Evolutionary conservation across 2,329 filamentous ascomycete species (phyloP), one percentile per base, ranked within the genome.

Genomic region (Botryotinia calthae): DNA sequence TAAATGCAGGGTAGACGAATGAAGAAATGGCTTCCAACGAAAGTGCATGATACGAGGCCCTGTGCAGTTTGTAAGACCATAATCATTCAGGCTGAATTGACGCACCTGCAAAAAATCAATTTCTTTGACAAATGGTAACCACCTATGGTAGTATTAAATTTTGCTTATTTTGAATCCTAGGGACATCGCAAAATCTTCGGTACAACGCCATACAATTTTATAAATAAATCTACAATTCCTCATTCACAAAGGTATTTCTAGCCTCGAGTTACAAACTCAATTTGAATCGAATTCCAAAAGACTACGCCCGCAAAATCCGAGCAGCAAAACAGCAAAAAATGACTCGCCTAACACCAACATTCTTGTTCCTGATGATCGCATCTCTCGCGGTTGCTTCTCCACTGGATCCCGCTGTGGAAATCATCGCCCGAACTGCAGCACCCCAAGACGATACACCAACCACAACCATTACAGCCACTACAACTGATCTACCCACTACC

Each of bases 11-110:
- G 34, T 51, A 37, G 18, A 28, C 25, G 34, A 40, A 40, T 54
- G 25, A 40, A 67, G 16, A 48, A 63, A 64, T 42, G 8, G 31
- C 44, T 63, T 44, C 4, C 6, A n/a, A 84, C 18, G 2, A 46
- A n/a, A 25, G 42, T 63, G 56, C 68, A 70, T 51, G 25, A 62
- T 64, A 70, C 68, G 56, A 70, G 58, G 28, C 44, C 12, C 25
- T 48, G 66, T 58, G 56, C 34, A 44, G 16, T 42, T 14, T 42
- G 37, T 56, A 56, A 28, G 34, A 56, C 65, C n/a, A 68, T 25
- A 56, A 44, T 68, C 37, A 31, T 28, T 56, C 10, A 68, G n/a
- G 37, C 48, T 68, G 18, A 56, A 56, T 42, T 44, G 16, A 56
- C n/a, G 48, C 48, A 42, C 28, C 37, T 67, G 10, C 48, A 37